Evolutionary conservation across 2,329 filamentous ascomycete genomes (phyloP).

Genomic region (Aspergillus neotritici): DNA sequence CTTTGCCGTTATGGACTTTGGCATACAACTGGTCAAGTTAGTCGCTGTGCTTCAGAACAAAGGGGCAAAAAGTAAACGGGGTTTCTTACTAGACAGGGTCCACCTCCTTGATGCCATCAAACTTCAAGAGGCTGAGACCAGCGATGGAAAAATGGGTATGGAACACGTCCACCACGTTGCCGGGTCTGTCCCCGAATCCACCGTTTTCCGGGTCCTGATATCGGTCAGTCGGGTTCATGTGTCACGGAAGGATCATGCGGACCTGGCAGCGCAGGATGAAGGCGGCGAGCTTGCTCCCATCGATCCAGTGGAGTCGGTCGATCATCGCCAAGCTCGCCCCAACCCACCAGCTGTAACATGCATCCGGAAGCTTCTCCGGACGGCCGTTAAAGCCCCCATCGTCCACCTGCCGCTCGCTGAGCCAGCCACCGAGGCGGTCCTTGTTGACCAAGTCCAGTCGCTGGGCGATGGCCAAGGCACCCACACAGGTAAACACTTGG

Average conservation of each 20-base stretch:
- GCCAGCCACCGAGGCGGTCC: constrained; percentile 79
- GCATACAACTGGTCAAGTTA: constrained; percentile 55
- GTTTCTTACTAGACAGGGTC: constrained; percentile 74
- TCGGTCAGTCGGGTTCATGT: constrained; percentile 3
- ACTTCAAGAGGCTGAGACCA: constrained; percentile 76
- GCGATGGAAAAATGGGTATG: constrained; percentile 88
- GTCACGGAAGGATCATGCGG: constrained; percentile 8
- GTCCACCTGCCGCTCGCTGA: constrained; percentile 85
- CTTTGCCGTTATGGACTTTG: constrained; percentile 59
- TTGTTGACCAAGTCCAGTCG: constrained; percentile 75
- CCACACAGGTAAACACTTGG: constrained; percentile 92
- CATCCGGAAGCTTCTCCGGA: constrained; percentile 92
- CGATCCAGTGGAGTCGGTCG: constrained; percentile 84
- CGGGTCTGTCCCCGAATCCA: constrained; percentile 83
- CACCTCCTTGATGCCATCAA: constrained; percentile 69
- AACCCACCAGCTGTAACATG: constrained; percentile 99
- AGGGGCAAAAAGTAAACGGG: no score
- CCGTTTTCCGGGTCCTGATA: constrained; percentile 68
- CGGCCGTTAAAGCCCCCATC: constrained; percentile 87
- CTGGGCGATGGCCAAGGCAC: constrained; percentile 75
- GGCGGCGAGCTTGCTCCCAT: constrained; percentile 66
- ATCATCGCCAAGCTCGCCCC: constrained; percentile 88
- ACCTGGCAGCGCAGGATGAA: constrained; percentile 86
- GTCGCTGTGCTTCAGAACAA: no score
- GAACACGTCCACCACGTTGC: constrained; percentile 95